Evolutionary conservation across 2,329 filamentous ascomycete species (phyloP), one percentile per base, ranked within the genome.

Genomic region (Aspergillus viridinutans): DNA sequence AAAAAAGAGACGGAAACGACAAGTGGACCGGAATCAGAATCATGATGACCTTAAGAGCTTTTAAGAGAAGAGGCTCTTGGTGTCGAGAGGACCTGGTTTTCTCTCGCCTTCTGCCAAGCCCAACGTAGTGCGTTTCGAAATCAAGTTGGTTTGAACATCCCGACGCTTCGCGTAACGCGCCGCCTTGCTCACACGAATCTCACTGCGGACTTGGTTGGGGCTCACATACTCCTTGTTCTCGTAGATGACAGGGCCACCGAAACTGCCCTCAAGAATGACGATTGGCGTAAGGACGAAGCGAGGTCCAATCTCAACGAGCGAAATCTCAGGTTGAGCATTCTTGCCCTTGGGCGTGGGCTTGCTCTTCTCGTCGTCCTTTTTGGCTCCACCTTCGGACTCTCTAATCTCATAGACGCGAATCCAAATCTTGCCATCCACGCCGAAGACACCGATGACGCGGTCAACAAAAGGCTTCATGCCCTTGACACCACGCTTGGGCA

Each of bases 151-250:
- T 63, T 83, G 80, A 65, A 89, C 85, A 70, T 96, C 92, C 29
- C 86, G 85, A 59, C 94, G 83, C 55, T 83, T 81, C 64, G 90
- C 90, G 78, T 95, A 93, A 64, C 85, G 85, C 50, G 85, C 83
- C 0, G 92, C 90, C 80, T 90, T 92, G 65, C 83, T 81, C 75
- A 85, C 80, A 65, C 90, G 82, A 65, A 96, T 75, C 62, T 97
- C 94, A 43, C 90, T 82, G 64, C 94, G 83, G 62, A 97, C 85
- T 77, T 97, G 90, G 83, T 99, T 99, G 9, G 94, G 94, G 64
- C 89, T 94, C 54, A 99, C 90, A 68, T 96, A 99, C 74, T 96
- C 89, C 81, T 91, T 94, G 80, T 97, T 97, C 81, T 97, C 91
- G 78, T 96, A 99, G 70, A 99, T 95, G 63, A 97, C 91, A 3